phyloP scores from a whole-genome alignment of 2,329 filamentous ascomycete genomes.

The Botrytis medusae region DNA sequence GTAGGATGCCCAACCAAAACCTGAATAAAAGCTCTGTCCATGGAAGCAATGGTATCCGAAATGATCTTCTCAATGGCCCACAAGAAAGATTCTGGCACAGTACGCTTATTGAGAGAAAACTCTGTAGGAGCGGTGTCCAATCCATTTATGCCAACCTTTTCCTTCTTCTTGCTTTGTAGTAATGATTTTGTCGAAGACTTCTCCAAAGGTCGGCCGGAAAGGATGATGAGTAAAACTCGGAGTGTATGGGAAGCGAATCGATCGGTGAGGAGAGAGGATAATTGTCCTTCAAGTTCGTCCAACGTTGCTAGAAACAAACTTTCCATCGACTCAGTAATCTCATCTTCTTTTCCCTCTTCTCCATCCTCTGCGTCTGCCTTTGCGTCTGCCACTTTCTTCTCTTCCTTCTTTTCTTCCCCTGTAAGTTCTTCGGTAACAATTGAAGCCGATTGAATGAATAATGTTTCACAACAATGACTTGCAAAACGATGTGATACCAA shows the following conservation, averaged over 20 bases:
- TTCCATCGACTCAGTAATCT: conserved; percentile 65
- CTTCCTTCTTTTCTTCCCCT: conserved; percentile 45
- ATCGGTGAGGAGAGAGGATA: conserved; percentile 80
- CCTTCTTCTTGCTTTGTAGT: conserved; percentile 91
- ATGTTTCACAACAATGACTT: conserved; percentile 92
- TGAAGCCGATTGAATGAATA: conserved; percentile 82
- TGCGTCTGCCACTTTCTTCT: conserved; percentile 51
- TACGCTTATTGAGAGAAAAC: conserved; percentile 46
- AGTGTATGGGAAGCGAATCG: conserved; percentile 87
- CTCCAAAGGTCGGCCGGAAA: conserved; percentile 79
- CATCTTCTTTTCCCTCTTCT: conserved; percentile 45
- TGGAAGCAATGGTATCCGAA: conserved; percentile 66
- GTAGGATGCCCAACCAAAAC: conserved; percentile 85
- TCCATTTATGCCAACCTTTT: conserved; percentile 68
- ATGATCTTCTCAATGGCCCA: conserved; percentile 80
- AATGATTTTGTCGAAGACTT: conserved; percentile 67
- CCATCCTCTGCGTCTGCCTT: conserved; percentile 56
- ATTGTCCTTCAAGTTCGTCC: conserved; percentile 82
- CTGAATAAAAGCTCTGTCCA: conserved; percentile 78
- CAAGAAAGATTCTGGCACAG: conserved; percentile 77
- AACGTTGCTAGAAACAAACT: conserved; percentile 79
- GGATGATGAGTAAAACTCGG: conserved; percentile 78
- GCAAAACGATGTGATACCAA: conserved; percentile 95
- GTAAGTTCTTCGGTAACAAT: conserved; percentile 71
- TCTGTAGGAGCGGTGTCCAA: conserved; percentile 52